phyloP scores from a whole-genome alignment of 495 filamentous ascomycete species.

The Articulospora tetracladia region DNA sequence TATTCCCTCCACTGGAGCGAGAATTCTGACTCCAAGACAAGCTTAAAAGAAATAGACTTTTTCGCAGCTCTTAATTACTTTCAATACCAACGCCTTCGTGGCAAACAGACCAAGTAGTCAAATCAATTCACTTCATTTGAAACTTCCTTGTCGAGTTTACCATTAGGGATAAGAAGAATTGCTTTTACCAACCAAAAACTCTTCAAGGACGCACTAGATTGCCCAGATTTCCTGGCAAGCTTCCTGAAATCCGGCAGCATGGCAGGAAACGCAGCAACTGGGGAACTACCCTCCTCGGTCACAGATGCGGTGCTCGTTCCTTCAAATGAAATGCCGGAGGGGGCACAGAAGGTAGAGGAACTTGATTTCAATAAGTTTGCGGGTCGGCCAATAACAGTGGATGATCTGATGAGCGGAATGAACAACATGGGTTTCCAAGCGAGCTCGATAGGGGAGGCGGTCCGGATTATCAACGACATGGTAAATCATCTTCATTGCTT shows the following conservation, averaged over 20 bases:
- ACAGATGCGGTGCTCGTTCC: slow-evolving; percentile 84
- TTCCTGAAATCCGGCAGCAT: neutral
- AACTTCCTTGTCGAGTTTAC: too few species aligned
- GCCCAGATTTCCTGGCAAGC: neutral
- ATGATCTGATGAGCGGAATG: slow-evolving; percentile 81
- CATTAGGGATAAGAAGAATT: too few species aligned
- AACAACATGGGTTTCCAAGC: slow-evolving; percentile 90
- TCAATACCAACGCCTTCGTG: too few species aligned
- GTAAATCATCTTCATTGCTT: slow-evolving; percentile 39
- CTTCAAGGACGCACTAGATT: too few species aligned
- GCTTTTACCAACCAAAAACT: too few species aligned
- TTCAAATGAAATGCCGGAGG: slow-evolving; percentile 76
- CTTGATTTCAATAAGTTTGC: slow-evolving; percentile 84
- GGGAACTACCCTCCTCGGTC: slow-evolving; percentile 55
- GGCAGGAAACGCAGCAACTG: neutral
- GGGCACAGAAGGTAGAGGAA: slow-evolving; percentile 69
- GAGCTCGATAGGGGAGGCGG: slow-evolving; percentile 76
- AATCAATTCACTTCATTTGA: too few species aligned
- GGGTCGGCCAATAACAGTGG: slow-evolving; percentile 72
- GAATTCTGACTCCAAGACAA: too few species aligned
- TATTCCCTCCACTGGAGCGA: too few species aligned
- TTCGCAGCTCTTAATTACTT: too few species aligned
- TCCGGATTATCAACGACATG: slow-evolving; percentile 92
- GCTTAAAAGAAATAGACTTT: too few species aligned
- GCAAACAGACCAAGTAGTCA: too few species aligned